Evolutionary conservation across 768 basidiomycete species (phyloP).

Genomic region (Clitopilus hobsonii): DNA sequence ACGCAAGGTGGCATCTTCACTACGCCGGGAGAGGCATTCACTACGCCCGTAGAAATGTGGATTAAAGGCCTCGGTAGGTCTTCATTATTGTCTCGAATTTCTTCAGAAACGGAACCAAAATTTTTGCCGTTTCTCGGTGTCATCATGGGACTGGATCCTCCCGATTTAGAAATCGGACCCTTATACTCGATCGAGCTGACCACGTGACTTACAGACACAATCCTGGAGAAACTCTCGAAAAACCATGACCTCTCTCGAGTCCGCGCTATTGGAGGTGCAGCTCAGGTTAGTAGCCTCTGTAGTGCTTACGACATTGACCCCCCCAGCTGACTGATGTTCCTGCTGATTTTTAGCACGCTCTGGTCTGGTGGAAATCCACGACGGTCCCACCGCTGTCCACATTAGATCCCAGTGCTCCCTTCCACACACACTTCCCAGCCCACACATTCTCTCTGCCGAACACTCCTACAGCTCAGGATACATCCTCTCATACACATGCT

Average conservation of each 20-base stretch:
- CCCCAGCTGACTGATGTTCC: slow-evolving; percentile 7
- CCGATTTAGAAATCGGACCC: slow-evolving; percentile 20
- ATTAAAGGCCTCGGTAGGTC: slow-evolving; percentile 76
- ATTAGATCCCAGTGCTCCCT: slow-evolving; percentile 64
- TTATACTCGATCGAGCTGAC: slow-evolving; percentile 19
- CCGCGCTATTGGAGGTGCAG: slow-evolving; percentile 72
- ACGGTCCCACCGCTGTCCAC: slow-evolving; percentile 68
- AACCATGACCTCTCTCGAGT: slow-evolving; percentile 69
- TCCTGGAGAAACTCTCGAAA: slow-evolving; percentile 70
- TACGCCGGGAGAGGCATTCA: slow-evolving; percentile 81
- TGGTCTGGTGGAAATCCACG: slow-evolving; percentile 86
- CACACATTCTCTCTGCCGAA: slow-evolving; percentile 69
- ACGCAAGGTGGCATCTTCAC: slow-evolving; percentile 86
- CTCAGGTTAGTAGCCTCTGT: slow-evolving; percentile 52
- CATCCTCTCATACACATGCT: slow-evolving; percentile 75
- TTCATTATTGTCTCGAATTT: slow-evolving; percentile 15
- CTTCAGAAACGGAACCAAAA: slow-evolving; percentile 54
- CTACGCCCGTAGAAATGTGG: slow-evolving; percentile 90
- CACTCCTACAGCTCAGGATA: slow-evolving; percentile 73
- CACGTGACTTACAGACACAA: slow-evolving; percentile 49
- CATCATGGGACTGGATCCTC: slow-evolving; percentile 17
- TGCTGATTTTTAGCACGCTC: slow-evolving; percentile 46
- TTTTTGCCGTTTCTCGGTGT: slow-evolving; percentile 36
- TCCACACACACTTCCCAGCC: slow-evolving; percentile 65
- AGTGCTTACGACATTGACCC: not conserved